Base-by-base conservation (phyloP, 1,284 basidiomycete genomes). In the Athelia psychrophila region DNA sequence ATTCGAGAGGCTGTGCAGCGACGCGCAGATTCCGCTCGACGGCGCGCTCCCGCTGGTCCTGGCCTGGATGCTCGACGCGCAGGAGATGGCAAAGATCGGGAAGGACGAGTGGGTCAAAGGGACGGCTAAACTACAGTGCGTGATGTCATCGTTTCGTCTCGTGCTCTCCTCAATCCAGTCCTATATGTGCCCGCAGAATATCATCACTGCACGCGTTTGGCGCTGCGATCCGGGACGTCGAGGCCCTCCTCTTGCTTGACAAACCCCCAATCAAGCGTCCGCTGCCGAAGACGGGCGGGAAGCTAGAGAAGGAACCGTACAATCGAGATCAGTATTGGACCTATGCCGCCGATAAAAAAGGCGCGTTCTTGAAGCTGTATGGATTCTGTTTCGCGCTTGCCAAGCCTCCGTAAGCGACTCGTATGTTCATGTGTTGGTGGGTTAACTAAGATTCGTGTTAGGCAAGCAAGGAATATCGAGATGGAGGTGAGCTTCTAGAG, bases 381-480 rank as follows among this genome's bases (percentile, higher is more conserved):
- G 64, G 68, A 44, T 91, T 82, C 64, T 86, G 83, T 58, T 91
- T 89, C 60, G 57, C 63, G 6, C 74, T 91, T 27, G 81, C 81
- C n/a, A 91, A 89, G 64, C 79, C 81, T 40, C 70, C 75, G 83
- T 77, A 65, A 67, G 88, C 78, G 36, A 50, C 16, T 8, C 45
- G 25, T 50, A 50, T 44, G n/a, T n/a, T n/a, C n/a, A n/a, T n/a
- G n/a, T n/a, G n/a, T n/a, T n/a, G n/a, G n/a, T n/a, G n/a, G n/a
- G n/a, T n/a, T n/a, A n/a, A n/a, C n/a, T n/a, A n/a, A n/a, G n/a
- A n/a, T n/a, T n/a, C n/a, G n/a, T n/a, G n/a, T 15, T 50, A 89
- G 86, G 61, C 76, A 78, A 64, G 81, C 82, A 13, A 76, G 83
- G 56, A 90, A 86, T 63, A 83, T 91, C 56, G 88, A 91, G 50